Conservation (phyloP, 2,329 filamentous ascomycete species). For the Tympanopsis confertula region DNA sequence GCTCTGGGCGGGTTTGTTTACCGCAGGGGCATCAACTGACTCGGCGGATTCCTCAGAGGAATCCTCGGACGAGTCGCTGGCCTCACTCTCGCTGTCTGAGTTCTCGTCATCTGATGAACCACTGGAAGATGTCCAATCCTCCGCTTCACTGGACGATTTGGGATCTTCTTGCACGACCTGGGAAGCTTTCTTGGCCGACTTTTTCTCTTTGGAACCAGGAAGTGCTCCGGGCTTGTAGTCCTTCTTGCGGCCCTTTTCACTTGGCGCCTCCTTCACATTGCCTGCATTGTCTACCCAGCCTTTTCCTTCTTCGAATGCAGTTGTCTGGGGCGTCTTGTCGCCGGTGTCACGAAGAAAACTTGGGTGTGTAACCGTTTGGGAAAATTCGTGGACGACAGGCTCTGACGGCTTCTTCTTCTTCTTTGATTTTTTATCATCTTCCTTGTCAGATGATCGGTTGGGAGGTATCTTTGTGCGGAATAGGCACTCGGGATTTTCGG, state of each 20-base stretch:
- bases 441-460: conserved; percentile 29
- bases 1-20: too few species aligned
- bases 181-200: conserved; percentile 3
- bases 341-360: conserved; percentile 60
- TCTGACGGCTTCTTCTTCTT: conserved; percentile 42
- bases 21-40: conserved; percentile 3
- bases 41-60: conserved; percentile 6
- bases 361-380: conserved; percentile 71
- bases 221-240: conserved; percentile 11
- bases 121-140: conserved; percentile 11
- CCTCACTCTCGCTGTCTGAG: conserved; percentile 2
- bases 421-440: conserved; percentile 45
- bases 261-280: conserved; percentile 55
- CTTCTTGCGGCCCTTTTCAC: conserved; percentile 17
- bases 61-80: conserved; percentile 11
- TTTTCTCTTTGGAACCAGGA: conserved; percentile 6
- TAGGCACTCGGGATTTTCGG: conserved; percentile 67
- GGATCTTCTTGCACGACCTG: conserved; percentile 9
- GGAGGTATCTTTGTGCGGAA: conserved; percentile 74
- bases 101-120: conserved; percentile 9
- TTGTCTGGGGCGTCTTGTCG: conserved; percentile 25
- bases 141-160: conserved; percentile 2
- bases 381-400: conserved; percentile 76
- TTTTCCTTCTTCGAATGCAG: conserved; percentile 68
- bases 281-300: conserved; percentile 81